phyloP scores from a whole-genome alignment of 257 asterid species.

The Solanum tarapatanum region DNA sequence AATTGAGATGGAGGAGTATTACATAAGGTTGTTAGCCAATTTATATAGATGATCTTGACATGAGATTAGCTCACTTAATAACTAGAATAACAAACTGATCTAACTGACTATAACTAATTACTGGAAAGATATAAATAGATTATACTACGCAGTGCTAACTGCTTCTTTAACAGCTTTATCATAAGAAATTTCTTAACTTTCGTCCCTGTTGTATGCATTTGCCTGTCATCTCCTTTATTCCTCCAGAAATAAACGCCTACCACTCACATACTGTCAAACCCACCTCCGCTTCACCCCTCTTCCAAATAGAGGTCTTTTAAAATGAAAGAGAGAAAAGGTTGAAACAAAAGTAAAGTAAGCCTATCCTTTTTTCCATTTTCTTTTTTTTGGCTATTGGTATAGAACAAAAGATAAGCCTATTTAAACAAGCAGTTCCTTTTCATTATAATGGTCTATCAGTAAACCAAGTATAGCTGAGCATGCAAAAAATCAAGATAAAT shows the following conservation, averaged over 20 bases:
- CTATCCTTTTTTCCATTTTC: neutral
- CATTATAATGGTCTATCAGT: neutral
- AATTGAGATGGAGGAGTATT: neutral
- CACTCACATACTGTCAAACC: neutral
- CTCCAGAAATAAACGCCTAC: neutral
- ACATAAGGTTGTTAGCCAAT: neutral
- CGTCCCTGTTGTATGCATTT: neutral
- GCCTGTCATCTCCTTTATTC: neutral
- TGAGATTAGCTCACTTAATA: neutral
- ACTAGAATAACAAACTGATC: neutral
- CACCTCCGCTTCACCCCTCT: neutral
- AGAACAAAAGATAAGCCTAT: neutral
- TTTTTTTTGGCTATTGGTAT: neutral
- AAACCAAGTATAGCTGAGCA: neutral
- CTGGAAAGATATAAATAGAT: neutral
- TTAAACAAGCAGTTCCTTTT: neutral
- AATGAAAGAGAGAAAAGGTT: neutral
- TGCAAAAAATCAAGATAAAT: neutral
- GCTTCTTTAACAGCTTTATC: neutral
- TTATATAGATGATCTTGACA: neutral
- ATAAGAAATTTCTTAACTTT: neutral
- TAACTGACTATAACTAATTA: neutral
- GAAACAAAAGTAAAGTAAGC: neutral
- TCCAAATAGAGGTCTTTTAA: neutral
- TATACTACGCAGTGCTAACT: neutral